phyloP scores from a whole-genome alignment of 225 moss, liverwort and hornwort species.

The Sphagnum tenellum region DNA sequence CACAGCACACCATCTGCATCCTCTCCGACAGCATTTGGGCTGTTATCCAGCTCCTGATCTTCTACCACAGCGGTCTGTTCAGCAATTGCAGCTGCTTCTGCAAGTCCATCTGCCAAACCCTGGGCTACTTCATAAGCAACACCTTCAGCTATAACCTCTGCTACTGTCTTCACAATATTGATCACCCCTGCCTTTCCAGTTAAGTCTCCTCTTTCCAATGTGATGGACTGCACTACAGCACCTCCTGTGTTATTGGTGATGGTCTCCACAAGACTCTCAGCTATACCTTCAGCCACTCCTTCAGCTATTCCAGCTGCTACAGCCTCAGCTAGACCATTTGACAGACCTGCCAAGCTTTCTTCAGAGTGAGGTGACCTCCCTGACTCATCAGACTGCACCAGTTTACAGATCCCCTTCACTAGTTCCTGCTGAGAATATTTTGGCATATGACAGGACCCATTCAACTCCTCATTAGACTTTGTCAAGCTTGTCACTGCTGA shows the following conservation, averaged over 20 bases:
- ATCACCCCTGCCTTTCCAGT: constrained; percentile 21
- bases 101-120: constrained; percentile 50
- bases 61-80: constrained; percentile 15
- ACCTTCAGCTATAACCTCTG: constrained; percentile 51
- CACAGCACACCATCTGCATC: constrained; percentile 38
- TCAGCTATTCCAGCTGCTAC: constrained; percentile 46
- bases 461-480: too few species aligned
- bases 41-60: constrained; percentile 9
- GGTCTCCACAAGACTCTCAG: constrained; percentile 51
- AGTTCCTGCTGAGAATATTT: too few species aligned
- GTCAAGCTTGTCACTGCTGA: too few species aligned
- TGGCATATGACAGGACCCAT: too few species aligned
- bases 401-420: too few species aligned
- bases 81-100: constrained; percentile 37
- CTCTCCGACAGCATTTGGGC: constrained; percentile 3
- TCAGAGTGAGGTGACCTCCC: too few species aligned
- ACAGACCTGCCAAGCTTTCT: neutral
- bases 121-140: constrained; percentile 57
- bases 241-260: constrained; percentile 47
- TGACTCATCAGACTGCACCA: too few species aligned
- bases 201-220: constrained; percentile 11
- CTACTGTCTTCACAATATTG: constrained; percentile 45
- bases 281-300: constrained; percentile 60
- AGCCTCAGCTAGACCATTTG: constrained; percentile 35
- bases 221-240: constrained; percentile 15